Percentiles rank a stretch among this genome's conserved stretches.
Conservation (phyloP, 176 grass and related monocot species). For the Triticum aestivum region DNA sequence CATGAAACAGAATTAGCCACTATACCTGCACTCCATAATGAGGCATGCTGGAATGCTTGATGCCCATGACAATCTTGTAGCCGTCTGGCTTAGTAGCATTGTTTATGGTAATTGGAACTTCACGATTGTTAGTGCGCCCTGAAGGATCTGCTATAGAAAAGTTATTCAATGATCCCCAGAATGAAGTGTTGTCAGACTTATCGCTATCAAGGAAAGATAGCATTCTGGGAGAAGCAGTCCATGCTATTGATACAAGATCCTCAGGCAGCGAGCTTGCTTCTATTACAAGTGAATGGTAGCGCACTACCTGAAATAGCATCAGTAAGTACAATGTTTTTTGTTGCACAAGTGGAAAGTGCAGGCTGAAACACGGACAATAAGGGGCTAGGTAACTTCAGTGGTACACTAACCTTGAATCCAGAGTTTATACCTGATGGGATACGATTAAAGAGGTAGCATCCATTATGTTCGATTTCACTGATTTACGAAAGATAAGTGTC, state of each 20-base stretch:
- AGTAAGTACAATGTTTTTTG: background rate
- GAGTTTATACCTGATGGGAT: conserved; percentile 88
- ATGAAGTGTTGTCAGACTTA: conserved; percentile 8
- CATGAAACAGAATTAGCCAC: background rate
- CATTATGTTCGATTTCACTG: conserved; percentile 91
- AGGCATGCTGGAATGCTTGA: conserved; percentile 70
- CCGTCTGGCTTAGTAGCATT: conserved; percentile 24
- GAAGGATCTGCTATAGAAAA: background rate
- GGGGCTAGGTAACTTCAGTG: background rate
- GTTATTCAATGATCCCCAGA: conserved; percentile 20
- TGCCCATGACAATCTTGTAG: conserved; percentile 67
- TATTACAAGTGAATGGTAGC: conserved; percentile 95
- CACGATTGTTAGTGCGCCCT: background rate
- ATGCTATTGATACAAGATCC: conserved; percentile 80
- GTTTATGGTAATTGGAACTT: background rate
- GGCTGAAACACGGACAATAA: background rate
- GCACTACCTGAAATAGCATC: conserved; percentile 63
- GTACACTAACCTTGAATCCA: conserved; percentile 81
- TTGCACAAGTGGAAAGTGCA: background rate
- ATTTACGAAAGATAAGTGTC: conserved; percentile 2
- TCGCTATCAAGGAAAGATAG: conserved; percentile 67
- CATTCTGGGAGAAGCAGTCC: conserved; percentile 64
- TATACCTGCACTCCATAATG: conserved; percentile 97
- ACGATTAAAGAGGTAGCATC: conserved; percentile 58
- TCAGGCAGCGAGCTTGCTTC: conserved; percentile 59